A percentile compares a stretch with the other conserved stretches of the same genome.
These are phyloP conservation scores for Chaetomiaceae sp. DNA, from an alignment of 2,329 filamentous ascomycete genomes.

Conservation along the genomic window DNA sequence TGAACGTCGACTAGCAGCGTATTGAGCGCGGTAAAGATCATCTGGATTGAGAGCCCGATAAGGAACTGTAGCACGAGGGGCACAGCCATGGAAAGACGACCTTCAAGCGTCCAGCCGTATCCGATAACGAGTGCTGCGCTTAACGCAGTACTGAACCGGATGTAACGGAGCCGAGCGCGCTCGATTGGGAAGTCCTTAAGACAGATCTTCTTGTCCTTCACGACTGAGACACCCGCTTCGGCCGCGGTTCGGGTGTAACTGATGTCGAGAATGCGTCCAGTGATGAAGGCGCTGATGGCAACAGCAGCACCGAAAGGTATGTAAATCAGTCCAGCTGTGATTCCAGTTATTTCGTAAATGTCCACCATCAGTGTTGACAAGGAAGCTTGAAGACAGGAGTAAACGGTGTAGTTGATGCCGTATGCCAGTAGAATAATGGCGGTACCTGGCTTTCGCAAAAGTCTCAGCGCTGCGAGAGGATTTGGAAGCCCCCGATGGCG, in stretches of 20 bases:
- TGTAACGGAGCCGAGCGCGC: too few species aligned
- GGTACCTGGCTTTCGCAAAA: neutral
- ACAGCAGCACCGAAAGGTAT: constrained; percentile 1
- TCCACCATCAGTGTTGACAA: neutral
- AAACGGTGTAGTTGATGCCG: constrained; percentile 3
- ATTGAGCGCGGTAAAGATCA: too few species aligned
- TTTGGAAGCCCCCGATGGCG: neutral
- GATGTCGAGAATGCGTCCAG: neutral
- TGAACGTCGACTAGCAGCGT: too few species aligned
- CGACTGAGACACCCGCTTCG: neutral
- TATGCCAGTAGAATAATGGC: neutral
- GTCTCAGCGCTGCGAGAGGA: neutral
- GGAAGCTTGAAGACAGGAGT: neutral
- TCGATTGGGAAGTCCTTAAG: neutral
- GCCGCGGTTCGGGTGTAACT: neutral
- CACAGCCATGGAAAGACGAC: too few species aligned
- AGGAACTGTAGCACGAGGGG: too few species aligned
- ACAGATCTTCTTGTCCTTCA: neutral
- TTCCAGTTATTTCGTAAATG: neutral
- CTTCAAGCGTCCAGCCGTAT: too few species aligned
- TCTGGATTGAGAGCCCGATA: too few species aligned
- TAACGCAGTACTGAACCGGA: too few species aligned
- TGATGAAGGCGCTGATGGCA: neutral
- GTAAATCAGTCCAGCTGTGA: neutral
- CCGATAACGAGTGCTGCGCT: too few species aligned